Base-by-base conservation (phyloP, 2,329 filamentous ascomycete species). In the Fusarium papillatum region DNA sequence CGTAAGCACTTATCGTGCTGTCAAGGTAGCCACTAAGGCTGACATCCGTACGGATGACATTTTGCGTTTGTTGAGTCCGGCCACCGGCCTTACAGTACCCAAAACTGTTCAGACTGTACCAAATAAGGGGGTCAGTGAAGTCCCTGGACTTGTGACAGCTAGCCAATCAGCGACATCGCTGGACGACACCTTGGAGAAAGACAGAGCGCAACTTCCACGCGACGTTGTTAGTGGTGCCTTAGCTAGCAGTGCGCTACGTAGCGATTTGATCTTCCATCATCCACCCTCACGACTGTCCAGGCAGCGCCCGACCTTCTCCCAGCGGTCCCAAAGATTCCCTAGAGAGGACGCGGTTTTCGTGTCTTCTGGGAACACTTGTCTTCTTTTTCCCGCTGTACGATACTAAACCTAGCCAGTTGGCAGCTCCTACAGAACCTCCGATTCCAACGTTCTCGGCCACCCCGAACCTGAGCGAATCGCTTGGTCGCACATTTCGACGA, bases 161-260 rank as follows among this genome's bases (percentile, higher is more conserved):
- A 69, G 65, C 80, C 80, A 81, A 81, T 81, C 75, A 81, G 55
- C 68, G 60, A 22, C 41, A 55, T 53, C 17, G 50, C 59, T 69
- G 71, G 77, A 78, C 78, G 76, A 79, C 80, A 81, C 80, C 78
- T 78, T 79, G 70, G 61, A 77, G 62, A 72, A 78, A 77, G 70
- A 70, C 68, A 70, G 53, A 72, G 66, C 72, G 71, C 70, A 79
- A 72, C 76, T 79, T 76, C 60, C 65, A 71, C 48, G 62, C 67
- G 69, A 76, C 53, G 64, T 59, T 64, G 73, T 59, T 50, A 68
- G 69, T 70, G 68, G 71, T 72, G 73, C 72, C 72, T 75, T 67
- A 69, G 67, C 67, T 74, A 72, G 62, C 68, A 57, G 53, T 69
- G 61, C 69, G 64, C 70, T 75, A 70, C 69, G 68, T 69, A 69